These are phyloP conservation scores for Aspergillus terreus DNA, from an alignment of 2,329 filamentous ascomycete species.

Conservation along the genomic window DNA sequence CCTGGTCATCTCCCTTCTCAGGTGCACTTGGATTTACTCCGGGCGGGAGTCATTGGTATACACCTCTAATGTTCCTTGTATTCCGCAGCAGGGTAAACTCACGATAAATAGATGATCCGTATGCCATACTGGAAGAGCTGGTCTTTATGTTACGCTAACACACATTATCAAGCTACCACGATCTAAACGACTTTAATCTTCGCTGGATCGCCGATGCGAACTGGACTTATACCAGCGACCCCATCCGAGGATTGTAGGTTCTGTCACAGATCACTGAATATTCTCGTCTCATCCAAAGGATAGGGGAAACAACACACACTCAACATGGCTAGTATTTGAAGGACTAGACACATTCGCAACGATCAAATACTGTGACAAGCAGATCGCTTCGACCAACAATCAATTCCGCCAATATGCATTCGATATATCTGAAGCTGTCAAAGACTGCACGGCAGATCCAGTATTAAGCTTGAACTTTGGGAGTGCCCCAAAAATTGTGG, in stretches of 20 bases:
- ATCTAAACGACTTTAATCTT: conserved; percentile 57
- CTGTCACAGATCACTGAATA: background rate
- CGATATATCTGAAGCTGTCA: conserved; percentile 49
- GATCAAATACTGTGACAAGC: conserved; percentile 52
- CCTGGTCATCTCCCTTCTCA: conserved; percentile 56
- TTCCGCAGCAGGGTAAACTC: too few species aligned
- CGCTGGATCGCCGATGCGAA: conserved; percentile 57
- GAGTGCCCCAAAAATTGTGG: conserved; percentile 53
- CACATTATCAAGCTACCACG: conserved; percentile 41
- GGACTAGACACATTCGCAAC: conserved; percentile 60
- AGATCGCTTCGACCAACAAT: conserved; percentile 57
- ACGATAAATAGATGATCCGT: conserved; percentile 30
- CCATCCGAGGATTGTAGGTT: conserved; percentile 41
- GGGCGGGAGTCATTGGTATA: conserved; percentile 51
- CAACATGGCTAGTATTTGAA: conserved; percentile 58
- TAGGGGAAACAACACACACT: conserved; percentile 29
- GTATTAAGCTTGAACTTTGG: conserved; percentile 54
- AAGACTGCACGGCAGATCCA: conserved; percentile 37
- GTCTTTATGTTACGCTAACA: background rate
- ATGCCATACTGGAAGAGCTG: conserved; percentile 9
- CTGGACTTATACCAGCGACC: conserved; percentile 58
- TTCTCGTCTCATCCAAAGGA: conserved; percentile 1
- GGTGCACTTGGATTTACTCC: conserved; percentile 56
- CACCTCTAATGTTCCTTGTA: conserved; percentile 15
- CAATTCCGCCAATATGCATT: conserved; percentile 62